These are phyloP conservation scores for Nepenthes mirabilis DNA, from an alignment of 148 eudicot species.

Conservation along the genomic window DNA sequence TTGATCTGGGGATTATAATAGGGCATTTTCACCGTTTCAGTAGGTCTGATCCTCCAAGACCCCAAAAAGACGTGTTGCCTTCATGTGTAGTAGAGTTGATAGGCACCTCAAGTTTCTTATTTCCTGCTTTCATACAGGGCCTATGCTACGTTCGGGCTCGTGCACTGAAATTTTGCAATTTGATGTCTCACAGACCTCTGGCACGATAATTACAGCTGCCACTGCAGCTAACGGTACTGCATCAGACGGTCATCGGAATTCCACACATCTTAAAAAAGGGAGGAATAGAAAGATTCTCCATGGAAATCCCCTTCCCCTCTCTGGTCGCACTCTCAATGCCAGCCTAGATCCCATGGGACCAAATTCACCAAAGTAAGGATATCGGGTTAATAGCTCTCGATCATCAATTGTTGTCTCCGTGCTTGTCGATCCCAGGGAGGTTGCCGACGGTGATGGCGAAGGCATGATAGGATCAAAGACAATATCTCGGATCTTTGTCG, in stretches of 20 bases:
- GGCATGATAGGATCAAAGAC: conserved; percentile 67
- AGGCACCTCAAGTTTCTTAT: not conserved
- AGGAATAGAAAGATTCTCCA: conserved; percentile 72
- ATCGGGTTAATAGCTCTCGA: conserved; percentile 29
- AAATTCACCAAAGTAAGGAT: conserved; percentile 31
- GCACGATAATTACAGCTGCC: conserved; percentile 66
- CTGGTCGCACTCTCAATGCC: not conserved
- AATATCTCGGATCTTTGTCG: conserved; percentile 73
- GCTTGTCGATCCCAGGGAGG: conserved; percentile 90
- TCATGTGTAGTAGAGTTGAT: too few species aligned
- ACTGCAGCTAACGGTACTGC: conserved; percentile 28
- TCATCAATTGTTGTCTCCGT: conserved; percentile 90
- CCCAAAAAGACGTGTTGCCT: too few species aligned
- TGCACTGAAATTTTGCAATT: conserved; percentile 97
- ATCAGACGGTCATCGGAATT: conserved; percentile 26
- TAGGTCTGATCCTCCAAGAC: too few species aligned
- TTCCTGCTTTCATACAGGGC: conserved; percentile 32
- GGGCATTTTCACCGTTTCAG: too few species aligned
- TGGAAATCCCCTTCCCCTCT: conserved; percentile 21
- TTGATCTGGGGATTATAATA: too few species aligned
- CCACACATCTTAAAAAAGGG: conserved; percentile 37
- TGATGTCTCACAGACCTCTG: conserved; percentile 59
- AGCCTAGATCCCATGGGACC: not conserved
- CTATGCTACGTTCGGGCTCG: conserved; percentile 86
- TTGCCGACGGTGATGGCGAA: conserved; percentile 52